A percentile compares a stretch with the other conserved stretches of the same genome.
phyloP scores from a whole-genome alignment of 1,139 yeast species.

The Candida glucosophila region DNA sequence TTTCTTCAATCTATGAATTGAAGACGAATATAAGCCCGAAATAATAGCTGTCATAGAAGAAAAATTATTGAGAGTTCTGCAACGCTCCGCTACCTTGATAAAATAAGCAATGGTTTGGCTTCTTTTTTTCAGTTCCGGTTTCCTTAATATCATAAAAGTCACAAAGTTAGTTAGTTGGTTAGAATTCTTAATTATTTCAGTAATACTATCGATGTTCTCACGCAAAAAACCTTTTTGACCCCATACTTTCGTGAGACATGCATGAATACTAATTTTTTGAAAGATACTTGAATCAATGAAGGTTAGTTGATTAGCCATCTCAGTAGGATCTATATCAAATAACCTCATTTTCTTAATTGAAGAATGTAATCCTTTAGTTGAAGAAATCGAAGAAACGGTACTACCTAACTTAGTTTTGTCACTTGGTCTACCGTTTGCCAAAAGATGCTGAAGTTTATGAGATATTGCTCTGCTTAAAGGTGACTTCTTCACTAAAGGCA shows the following conservation, averaged over 20 bases:
- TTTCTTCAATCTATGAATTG: constrained; percentile 74
- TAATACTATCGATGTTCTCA: constrained; percentile 46
- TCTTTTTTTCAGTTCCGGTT: constrained; percentile 56
- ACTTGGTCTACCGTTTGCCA: constrained; percentile 27
- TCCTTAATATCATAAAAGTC: constrained; percentile 64
- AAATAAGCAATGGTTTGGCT: constrained; percentile 67
- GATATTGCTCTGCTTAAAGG: constrained; percentile 25
- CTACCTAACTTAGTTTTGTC: constrained; percentile 10
- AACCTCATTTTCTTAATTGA: constrained; percentile 37
- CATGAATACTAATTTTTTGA: constrained; percentile 59
- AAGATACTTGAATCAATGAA: constrained; percentile 68
- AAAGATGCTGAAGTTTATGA: constrained; percentile 16
- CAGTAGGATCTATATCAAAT: constrained; percentile 64
- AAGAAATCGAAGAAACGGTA: constrained; percentile 24
- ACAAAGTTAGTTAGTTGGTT: constrained; percentile 82
- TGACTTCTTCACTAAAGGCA: constrained; percentile 35
- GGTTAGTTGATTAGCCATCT: constrained; percentile 79
- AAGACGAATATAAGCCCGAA: constrained; percentile 81
- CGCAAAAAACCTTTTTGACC: constrained; percentile 55
- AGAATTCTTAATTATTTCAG: constrained; percentile 68
- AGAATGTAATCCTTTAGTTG: constrained; percentile 31
- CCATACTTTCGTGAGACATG: constrained; percentile 77
- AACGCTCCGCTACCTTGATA: constrained; percentile 73
- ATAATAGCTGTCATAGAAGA: constrained; percentile 92
- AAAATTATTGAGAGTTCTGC: constrained; percentile 71